Conservation (phyloP, 768 basidiomycete genomes). For the Leccinum disarticulatum region DNA sequence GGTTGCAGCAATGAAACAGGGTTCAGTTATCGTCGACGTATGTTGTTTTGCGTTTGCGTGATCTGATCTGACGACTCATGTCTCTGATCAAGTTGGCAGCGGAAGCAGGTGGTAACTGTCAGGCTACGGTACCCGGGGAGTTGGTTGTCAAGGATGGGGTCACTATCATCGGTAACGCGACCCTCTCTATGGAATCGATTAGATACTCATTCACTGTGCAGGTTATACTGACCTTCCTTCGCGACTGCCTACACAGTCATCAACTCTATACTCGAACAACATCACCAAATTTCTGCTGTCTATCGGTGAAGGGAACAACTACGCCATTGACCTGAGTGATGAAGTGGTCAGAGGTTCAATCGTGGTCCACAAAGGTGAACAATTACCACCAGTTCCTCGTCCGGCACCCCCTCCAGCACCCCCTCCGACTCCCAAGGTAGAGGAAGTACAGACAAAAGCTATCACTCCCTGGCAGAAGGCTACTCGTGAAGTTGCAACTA, state of each 20-base stretch:
- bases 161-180: constrained; percentile 67
- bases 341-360: constrained; percentile 84
- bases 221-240: constrained; percentile 86
- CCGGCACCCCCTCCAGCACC: constrained; percentile 62
- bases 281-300: constrained; percentile 87
- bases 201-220: constrained; percentile 27
- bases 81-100: constrained; percentile 48
- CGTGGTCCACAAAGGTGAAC: constrained; percentile 64
- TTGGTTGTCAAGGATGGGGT: constrained; percentile 69
- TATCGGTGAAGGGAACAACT: constrained; percentile 63
- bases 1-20: constrained; percentile 90
- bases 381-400: constrained; percentile 67
- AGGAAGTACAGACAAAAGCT: constrained; percentile 46
- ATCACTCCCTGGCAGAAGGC: constrained; percentile 88
- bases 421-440: constrained; percentile 48
- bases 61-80: constrained; percentile 14
- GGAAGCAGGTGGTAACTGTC: constrained; percentile 90
- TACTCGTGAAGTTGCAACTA: constrained; percentile 66
- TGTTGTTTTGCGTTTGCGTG: constrained; percentile 8
- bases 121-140: constrained; percentile 77
- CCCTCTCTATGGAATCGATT: constrained; percentile 1
- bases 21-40: constrained; percentile 81
- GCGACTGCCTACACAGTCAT: constrained; percentile 86
- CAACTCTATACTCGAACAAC: constrained; percentile 89
- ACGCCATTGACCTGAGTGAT: constrained; percentile 69